Conservation (phyloP, 164 flowering plant genomes). For the Dillenia turbinata region DNA sequence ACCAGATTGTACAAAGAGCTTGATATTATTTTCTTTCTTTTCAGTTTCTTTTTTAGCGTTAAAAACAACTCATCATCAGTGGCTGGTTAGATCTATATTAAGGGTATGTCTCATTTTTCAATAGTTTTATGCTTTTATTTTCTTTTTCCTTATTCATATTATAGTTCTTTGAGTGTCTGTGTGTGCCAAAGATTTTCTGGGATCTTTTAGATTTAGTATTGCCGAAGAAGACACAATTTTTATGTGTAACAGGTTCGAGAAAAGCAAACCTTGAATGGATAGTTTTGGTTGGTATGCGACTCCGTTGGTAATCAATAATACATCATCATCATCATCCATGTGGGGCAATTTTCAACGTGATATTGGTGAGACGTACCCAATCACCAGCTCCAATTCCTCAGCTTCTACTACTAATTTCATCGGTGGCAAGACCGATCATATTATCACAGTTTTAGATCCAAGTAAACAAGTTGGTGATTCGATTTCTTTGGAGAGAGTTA, state of each 20-base stretch:
- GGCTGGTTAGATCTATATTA: too few species aligned
- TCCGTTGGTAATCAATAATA: conserved; percentile 6
- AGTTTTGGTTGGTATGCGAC: conserved; percentile 37
- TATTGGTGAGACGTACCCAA: conserved; percentile 14
- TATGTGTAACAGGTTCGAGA: too few species aligned
- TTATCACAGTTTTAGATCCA: conserved; percentile 14
- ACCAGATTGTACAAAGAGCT: conserved; percentile 16
- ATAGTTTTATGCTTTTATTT: too few species aligned
- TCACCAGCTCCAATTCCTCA: conserved; percentile 14
- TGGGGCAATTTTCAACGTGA: conserved; percentile 33
- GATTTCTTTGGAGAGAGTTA: conserved; percentile 10
- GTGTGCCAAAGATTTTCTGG: too few species aligned
- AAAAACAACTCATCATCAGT: too few species aligned
- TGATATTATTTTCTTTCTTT: conserved; percentile 8
- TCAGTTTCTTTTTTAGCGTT: too few species aligned
- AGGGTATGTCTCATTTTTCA: too few species aligned
- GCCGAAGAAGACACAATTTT: too few species aligned
- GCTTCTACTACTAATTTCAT: not conserved
- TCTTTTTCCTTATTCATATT: too few species aligned
- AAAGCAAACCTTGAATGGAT: conserved; percentile 25
- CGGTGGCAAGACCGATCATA: conserved; percentile 14
- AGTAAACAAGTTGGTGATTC: conserved; percentile 1
- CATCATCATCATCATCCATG: conserved; percentile 7
- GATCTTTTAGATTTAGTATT: too few species aligned
- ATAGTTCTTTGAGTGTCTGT: too few species aligned